Percentiles rank a stretch among this genome's conserved stretches.
These are phyloP conservation scores for Aschersonia sp. DNA, from an alignment of 2,329 filamentous ascomycete genomes.

Conservation along the genomic window DNA sequence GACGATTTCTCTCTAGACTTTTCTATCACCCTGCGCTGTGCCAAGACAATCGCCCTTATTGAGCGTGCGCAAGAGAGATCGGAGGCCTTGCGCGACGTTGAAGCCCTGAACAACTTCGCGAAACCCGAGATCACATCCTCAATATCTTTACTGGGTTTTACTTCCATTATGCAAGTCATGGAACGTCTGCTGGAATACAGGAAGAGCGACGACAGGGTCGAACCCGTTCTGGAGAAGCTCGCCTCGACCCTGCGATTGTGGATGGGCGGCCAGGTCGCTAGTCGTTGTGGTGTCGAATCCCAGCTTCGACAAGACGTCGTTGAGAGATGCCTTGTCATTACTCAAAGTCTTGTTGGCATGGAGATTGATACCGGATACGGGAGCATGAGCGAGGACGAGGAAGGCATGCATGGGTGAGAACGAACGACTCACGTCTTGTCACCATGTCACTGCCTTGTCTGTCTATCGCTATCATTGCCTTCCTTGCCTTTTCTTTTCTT, in stretches of 20 bases:
- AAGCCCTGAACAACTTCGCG: constrained; percentile 34
- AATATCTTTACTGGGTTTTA: constrained; percentile 45
- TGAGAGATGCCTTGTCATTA: constrained; percentile 39
- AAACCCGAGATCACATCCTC: constrained; percentile 23
- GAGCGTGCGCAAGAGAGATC: constrained; percentile 24
- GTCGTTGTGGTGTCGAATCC: constrained; percentile 33
- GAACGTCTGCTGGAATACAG: constrained; percentile 33
- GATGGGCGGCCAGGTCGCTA: constrained; percentile 39
- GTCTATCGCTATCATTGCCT: background rate
- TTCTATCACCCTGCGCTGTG: constrained; percentile 42
- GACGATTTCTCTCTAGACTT: constrained; percentile 33
- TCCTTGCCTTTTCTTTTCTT: background rate
- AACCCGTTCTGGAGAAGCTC: constrained; percentile 37
- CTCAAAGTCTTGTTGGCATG: constrained; percentile 44
- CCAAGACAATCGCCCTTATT: constrained; percentile 46
- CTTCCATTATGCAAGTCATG: constrained; percentile 44
- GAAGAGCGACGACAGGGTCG: constrained; percentile 30
- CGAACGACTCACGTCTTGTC: background rate
- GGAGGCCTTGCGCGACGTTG: constrained; percentile 22
- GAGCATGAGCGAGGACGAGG: constrained; percentile 37
- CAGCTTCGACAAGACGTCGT: constrained; percentile 39
- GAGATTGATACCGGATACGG: constrained; percentile 45
- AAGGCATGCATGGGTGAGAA: constrained; percentile 5
- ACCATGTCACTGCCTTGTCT: background rate
- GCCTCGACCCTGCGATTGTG: constrained; percentile 45